These are phyloP conservation scores for Pseudogymnoascus sp. DNA, from an alignment of 2,329 filamentous ascomycete genomes.

Conservation along the genomic window DNA sequence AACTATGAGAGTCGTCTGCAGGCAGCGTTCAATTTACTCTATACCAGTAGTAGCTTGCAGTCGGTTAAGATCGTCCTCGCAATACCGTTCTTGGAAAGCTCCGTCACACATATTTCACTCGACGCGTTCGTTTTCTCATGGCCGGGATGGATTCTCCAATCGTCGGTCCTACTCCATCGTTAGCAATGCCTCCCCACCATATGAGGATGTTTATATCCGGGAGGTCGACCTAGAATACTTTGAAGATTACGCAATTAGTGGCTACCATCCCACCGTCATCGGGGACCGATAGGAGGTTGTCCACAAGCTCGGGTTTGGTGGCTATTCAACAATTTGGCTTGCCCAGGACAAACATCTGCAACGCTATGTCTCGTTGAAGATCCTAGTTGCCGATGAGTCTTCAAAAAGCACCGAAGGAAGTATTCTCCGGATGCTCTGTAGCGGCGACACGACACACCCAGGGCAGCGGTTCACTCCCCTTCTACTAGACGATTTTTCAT, in stretches of 20 bases:
- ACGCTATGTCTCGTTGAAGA: constrained; percentile 17
- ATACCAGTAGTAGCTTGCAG: background rate
- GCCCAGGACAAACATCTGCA: constrained; percentile 24
- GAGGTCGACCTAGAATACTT: background rate
- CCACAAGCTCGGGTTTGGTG: constrained; percentile 40
- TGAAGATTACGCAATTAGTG: constrained; percentile 26
- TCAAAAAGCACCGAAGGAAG: background rate
- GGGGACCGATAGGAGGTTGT: constrained; percentile 38
- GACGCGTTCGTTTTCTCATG: background rate
- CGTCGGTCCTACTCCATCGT: background rate
- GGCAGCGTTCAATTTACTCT: background rate
- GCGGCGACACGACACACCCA: constrained; percentile 13
- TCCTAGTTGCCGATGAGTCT: constrained; percentile 11
- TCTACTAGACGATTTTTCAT: constrained; percentile 32
- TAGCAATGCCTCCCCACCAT: background rate
- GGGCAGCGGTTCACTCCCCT: constrained; percentile 28
- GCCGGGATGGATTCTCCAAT: background rate
- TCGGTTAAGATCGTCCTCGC: background rate
- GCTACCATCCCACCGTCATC: constrained; percentile 38
- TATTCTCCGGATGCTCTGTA: background rate
- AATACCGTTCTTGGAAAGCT: background rate
- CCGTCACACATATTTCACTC: background rate
- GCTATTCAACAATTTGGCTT: constrained; percentile 40
- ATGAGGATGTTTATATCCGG: background rate
- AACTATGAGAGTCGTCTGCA: background rate